phyloP scores from a whole-genome alignment of 1,284 basidiomycete genomes.

The Fomitiporia mediterranea region DNA sequence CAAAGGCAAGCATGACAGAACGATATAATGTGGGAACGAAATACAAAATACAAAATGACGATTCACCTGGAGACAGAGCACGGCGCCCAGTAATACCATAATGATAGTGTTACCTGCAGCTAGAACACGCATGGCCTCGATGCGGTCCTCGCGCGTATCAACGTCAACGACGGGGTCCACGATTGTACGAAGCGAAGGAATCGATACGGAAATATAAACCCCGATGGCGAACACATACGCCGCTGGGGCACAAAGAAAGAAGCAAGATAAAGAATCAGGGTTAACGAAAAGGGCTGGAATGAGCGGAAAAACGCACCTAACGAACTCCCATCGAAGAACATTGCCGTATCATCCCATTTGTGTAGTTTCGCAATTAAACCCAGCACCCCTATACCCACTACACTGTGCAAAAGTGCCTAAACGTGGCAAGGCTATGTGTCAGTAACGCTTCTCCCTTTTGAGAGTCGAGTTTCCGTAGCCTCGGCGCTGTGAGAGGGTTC shows the following conservation, averaged over 20 bases:
- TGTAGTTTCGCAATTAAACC: constrained; percentile 75
- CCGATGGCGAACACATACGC: constrained; percentile 71
- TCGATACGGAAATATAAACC: constrained; percentile 76
- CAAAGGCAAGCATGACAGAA: constrained; percentile 4
- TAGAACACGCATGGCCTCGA: constrained; percentile 75
- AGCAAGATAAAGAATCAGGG: background rate
- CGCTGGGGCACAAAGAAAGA: constrained; percentile 37
- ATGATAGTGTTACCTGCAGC: constrained; percentile 84
- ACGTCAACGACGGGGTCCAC: constrained; percentile 49
- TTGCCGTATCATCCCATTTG: constrained; percentile 84
- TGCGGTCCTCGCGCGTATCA: constrained; percentile 58
- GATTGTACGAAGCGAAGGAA: constrained; percentile 72
- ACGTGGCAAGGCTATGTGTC: background rate
- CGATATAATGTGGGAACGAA: constrained; percentile 16
- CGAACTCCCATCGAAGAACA: constrained; percentile 87
- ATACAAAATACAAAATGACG: background rate
- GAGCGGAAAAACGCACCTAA: constrained; percentile 49
- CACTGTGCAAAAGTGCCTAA: constrained; percentile 74
- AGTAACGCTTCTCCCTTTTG: background rate
- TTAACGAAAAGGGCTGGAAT: constrained; percentile 5
- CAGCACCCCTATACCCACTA: constrained; percentile 71
- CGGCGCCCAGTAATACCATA: constrained; percentile 57
- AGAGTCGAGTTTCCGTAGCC: background rate
- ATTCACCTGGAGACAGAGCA: constrained; percentile 68
- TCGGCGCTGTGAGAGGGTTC: background rate